Percentiles rank a stretch among this genome's conserved stretches.
These are phyloP conservation scores for Paecilomyces niveus DNA, from an alignment of 2,329 filamentous ascomycete species.

Conservation along the genomic window DNA sequence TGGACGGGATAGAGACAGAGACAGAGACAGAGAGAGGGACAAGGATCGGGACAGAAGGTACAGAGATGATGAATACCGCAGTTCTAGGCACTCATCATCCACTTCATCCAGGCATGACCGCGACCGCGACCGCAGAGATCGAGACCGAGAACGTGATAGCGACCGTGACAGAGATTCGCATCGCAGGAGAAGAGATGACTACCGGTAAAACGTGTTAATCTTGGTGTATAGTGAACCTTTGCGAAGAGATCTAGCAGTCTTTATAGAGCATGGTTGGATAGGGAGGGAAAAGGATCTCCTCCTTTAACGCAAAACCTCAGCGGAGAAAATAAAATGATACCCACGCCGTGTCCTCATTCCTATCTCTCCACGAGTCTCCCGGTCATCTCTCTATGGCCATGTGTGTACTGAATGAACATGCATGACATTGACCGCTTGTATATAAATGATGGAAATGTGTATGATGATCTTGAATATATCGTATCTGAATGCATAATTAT, in stretches of 20 bases:
- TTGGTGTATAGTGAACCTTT: neutral
- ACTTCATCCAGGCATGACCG: conserved; percentile 17
- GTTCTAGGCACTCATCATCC: conserved; percentile 25
- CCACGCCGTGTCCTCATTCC: neutral
- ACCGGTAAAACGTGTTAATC: neutral
- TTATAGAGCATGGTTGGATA: neutral
- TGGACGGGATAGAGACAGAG: conserved; percentile 20
- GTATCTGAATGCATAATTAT: too few relatives aligned
- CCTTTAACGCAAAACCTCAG: neutral
- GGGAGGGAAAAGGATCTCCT: too few relatives aligned
- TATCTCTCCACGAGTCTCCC: neutral
- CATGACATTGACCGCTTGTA: neutral
- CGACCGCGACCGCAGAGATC: conserved; percentile 17
- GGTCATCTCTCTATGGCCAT: neutral
- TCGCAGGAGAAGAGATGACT: neutral
- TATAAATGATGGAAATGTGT: neutral
- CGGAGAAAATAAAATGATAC: neutral
- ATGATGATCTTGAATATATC: too few relatives aligned
- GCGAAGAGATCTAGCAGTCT: neutral
- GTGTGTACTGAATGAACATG: neutral
- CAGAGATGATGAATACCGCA: conserved; percentile 26
- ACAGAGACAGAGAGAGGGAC: conserved; percentile 12
- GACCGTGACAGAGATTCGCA: conserved; percentile 11
- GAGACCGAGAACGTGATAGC: neutral
- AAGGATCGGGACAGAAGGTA: conserved; percentile 20